Base-by-base conservation (phyloP, 2,329 filamentous ascomycete species). In the Colletotrichum godetiae region DNA sequence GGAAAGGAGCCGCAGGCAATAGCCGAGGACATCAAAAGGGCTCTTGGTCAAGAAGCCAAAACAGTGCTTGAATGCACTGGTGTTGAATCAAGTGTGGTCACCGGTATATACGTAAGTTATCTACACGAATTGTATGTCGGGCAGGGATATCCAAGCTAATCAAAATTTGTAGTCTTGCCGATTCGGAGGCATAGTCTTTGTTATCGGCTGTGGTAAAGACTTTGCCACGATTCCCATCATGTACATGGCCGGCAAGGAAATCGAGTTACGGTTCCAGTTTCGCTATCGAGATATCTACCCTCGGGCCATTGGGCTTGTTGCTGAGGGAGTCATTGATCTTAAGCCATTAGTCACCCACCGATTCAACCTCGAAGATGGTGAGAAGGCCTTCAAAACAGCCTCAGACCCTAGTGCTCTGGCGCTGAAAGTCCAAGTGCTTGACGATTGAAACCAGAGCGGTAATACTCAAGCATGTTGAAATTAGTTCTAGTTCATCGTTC, bases 31-130 rank as follows among this genome's bases (percentile, higher is more conserved):
- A 76, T 79, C 62, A 76, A 76, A 60, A 75, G 75, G 6, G 63
- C 78, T 3, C 80, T 80, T 22, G 74, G 62, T 5, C 62, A 71
- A 33, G 68, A 92, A 77, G 90, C 91, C 2, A 86, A 88, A 33
- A 81, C 92, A 37, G 88, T 87, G 3, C 85, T 93, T 79, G 92
- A 93, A 79, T 93, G 91, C 82, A 93, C 91, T 0, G 92, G 91
- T 61, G 90, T 92, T 15, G 91, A 92, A 78, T 88, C 85, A 74
- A 89, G 87, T 77, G 89, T 93, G 75, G 85, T 85, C 8, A 86
- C 88, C 27, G 91, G 90, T 11, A 92, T 93, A 76, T 89, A 91
- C 81, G 87, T 81, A 68, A 72, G 79, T 78, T 3, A 19, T n/a
- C 4, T 7, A 22, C 27, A 27, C 12, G 10, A 15, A 5, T 24